Evolutionary conservation across 192 early-diverging fungal genomes (phyloP), one percentile per base, ranked within the genome.

Genomic region (Diversispora epigaea): DNA sequence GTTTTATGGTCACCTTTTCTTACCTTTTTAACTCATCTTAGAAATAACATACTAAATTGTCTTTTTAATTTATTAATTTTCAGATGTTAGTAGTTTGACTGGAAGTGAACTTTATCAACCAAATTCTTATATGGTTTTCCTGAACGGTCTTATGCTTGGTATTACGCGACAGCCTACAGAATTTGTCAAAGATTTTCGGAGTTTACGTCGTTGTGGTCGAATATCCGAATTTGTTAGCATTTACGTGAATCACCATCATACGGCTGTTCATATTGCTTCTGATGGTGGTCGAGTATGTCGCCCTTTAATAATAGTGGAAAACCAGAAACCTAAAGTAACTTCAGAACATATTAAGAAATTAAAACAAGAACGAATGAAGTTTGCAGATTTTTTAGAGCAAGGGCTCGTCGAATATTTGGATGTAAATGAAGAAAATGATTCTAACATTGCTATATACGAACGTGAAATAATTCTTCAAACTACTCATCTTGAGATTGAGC

Each of bases 261-360:
- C 84, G 49, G 90, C 93, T n/a, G 88, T 99, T 71, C 93, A 97
- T 73, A 92, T 99, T 70, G 90, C 91, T 55, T 93, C 91, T 22
- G 97, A 99, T 83, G 92, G 93, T 76, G 97, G 97, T 66, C 92
- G 97, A 73, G 93, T 99, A 78, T 99, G 97, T 78, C 89, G 97
- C 22, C 97, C 97, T 15, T 84, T 95, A 68, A 99, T 99, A 58
- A 97, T 99, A 81, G 93, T 96, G 7, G 90, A 95, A 58, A 92
- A 94, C 44, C 89, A 90, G 8, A 78, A 81, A 47, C 89, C 91
- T 58, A 83, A 87, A 40, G 90, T 94, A 61, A 89, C 75, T 12
- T 81, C 84, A 41, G 78, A 84, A 15, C 89, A 94, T 68, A 90
- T 94, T 79, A 80, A 87, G 79, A 73, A 79, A 61, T 84, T 91